Conservation (phyloP, 768 basidiomycete genomes). For the Lactifluus hygrophoroides region DNA sequence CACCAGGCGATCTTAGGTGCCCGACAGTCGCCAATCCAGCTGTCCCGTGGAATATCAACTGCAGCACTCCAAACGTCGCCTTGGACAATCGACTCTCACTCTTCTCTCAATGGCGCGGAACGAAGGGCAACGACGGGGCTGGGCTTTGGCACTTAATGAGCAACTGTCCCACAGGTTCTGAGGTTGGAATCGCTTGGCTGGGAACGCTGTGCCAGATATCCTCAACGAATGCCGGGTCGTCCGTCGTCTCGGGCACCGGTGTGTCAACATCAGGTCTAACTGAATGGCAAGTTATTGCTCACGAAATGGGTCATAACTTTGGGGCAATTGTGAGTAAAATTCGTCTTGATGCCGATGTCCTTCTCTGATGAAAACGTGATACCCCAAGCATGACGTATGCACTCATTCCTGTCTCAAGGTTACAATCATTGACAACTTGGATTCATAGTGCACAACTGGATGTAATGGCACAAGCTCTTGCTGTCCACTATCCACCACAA, state of each 20-base stretch:
- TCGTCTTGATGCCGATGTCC: constrained; percentile 8
- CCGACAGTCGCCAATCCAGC: constrained; percentile 44
- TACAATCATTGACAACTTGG: constrained; percentile 3
- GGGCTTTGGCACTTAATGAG: constrained; percentile 90
- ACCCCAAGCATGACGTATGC: constrained; percentile 46
- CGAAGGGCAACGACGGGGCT: constrained; percentile 58
- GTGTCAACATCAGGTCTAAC: constrained; percentile 70
- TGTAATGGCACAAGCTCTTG: constrained; percentile 46
- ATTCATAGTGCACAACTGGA: constrained; percentile 48
- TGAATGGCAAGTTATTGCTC: constrained; percentile 78
- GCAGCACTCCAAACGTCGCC: constrained; percentile 36
- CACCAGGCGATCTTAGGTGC: constrained; percentile 37
- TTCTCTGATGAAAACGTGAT: constrained; percentile 11
- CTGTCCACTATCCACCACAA: constrained; percentile 54
- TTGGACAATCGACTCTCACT: constrained; percentile 66
- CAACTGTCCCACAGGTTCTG: constrained; percentile 69
- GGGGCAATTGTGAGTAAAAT: constrained; percentile 65
- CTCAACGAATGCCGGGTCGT: constrained; percentile 37
- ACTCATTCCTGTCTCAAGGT: constrained; percentile 15
- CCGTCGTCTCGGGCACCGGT: constrained; percentile 68
- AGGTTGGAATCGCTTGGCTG: constrained; percentile 86
- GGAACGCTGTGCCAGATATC: constrained; percentile 62
- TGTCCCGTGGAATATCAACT: constrained; percentile 71
- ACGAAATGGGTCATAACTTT: constrained; percentile 84
- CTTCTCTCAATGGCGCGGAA: constrained; percentile 78